These are phyloP conservation scores for Cryptosporidium bovis DNA, from an alignment of 169 alveolate species.

Conservation along the genomic window DNA sequence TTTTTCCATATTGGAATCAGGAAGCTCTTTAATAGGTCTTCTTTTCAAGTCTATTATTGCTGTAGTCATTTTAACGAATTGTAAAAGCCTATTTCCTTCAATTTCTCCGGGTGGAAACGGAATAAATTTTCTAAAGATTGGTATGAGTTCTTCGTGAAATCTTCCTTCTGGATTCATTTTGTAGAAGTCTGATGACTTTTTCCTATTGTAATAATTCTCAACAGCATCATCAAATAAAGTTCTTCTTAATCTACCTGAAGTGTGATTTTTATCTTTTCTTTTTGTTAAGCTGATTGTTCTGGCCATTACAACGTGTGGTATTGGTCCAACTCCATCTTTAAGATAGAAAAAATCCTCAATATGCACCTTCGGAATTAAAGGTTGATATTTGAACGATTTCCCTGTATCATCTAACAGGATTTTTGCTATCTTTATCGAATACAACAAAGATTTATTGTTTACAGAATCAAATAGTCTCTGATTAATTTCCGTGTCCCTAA, in stretches of 20 bases:
- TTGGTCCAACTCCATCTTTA: slow-evolving; percentile 68
- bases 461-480: slow-evolving; percentile 10
- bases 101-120: slow-evolving; percentile 67
- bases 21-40: slow-evolving; percentile 58
- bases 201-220: slow-evolving; percentile 8
- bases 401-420: neutral
- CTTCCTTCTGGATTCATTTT: too few relatives aligned
- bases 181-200: slow-evolving; percentile 5
- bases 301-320: slow-evolving; percentile 15
- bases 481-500: slow-evolving; percentile 37
- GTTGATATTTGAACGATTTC: slow-evolving; percentile 21
- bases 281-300: slow-evolving; percentile 2
- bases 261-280: neutral
- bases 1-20: slow-evolving; percentile 46
- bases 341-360: slow-evolving; percentile 2
- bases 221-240: slow-evolving; percentile 53
- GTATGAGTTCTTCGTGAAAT: slow-evolving; percentile 1
- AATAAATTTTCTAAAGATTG: slow-evolving; percentile 33
- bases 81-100: slow-evolving; percentile 41
- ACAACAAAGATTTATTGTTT: neutral
- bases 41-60: slow-evolving; percentile 60
- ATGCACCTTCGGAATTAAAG: slow-evolving; percentile 45
- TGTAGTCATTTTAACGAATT: slow-evolving; percentile 47
- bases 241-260: neutral
- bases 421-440: slow-evolving; percentile 44